Evolutionary conservation across 2,329 filamentous ascomycete genomes (phyloP), one percentile per base, ranked within the genome.

Genomic region (Aurifilum marmelostoma): DNA sequence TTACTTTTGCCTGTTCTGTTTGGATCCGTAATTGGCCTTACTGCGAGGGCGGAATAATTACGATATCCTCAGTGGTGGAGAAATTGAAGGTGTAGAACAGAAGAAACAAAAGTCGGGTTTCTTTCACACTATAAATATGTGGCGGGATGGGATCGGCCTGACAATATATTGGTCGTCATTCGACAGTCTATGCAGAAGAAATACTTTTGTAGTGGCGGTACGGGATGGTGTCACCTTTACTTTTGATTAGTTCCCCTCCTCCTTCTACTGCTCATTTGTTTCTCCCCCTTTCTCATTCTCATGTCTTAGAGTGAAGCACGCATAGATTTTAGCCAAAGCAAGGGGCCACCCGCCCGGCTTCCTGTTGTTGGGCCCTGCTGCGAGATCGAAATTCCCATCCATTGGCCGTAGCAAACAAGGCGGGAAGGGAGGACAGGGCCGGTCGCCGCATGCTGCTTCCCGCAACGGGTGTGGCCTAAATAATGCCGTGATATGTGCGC

Each of bases 401-500:
- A 67, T 37, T 21, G 37, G n/a, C n/a, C 41, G 41, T 41, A 50
- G 29, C 65, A 69, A 62, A 67, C 68, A 41, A 41, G 37, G 52
- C 65, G 65, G 68, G 65, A 47, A 34, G 16, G 43, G 43, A 8
- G 21, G 18, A 9, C 43, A 68, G 71, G 60, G 52, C 60, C 65
- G 7, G 21, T 59, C 8, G 43, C 18, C 29, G 18, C 11, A 59
- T 59, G 56, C 56, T 34, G 29, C 29, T 59, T 59, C 32, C 56
- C 56, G 29, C 52, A n/a, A 18, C 6, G 24, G 24, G 52, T 16
- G 27, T 47, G 43, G 43, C 43, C 43, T 47, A 21, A 8, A 47
- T 5, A 21, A n/a, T n/a, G n/a, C n/a, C n/a, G 21, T 47, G n/a
- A 21, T n/a, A n/a, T 47, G 18, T 18, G 43, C 43, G 43, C 21